Conservation (phyloP, 1,139 yeast species). For the Kazachstania sp. region DNA sequence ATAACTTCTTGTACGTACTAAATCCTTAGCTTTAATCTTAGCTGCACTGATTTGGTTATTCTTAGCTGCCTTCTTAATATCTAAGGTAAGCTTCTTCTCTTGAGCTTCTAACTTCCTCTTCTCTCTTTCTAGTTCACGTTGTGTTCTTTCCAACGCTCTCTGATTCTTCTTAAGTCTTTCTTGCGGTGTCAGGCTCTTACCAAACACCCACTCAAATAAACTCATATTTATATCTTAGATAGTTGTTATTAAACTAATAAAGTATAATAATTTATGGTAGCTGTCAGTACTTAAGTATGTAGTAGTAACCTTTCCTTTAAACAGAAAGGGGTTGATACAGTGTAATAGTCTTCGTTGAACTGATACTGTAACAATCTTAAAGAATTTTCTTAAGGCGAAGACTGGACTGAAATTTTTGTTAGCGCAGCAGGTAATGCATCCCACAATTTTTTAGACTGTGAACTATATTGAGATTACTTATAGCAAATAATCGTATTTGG, state of each 20-base stretch:
- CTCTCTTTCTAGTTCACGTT: constrained; percentile 85
- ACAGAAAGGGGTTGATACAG: too few relatives aligned
- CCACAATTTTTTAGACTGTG: too few relatives aligned
- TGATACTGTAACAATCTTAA: too few relatives aligned
- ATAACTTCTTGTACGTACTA: constrained; percentile 75
- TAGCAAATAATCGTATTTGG: too few relatives aligned
- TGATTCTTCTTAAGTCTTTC: constrained; percentile 92
- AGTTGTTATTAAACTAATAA: not conserved
- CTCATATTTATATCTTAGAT: constrained; percentile 35
- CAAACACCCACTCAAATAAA: constrained; percentile 90
- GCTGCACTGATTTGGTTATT: constrained; percentile 83
- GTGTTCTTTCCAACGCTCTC: constrained; percentile 87
- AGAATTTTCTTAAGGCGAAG: too few relatives aligned
- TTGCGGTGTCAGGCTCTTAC: constrained; percentile 87
- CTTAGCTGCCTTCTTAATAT: constrained; percentile 86
- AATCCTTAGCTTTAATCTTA: constrained; percentile 90
- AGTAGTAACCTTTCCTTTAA: too few relatives aligned
- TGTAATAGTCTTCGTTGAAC: too few relatives aligned
- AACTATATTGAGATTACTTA: too few relatives aligned
- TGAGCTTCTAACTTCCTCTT: constrained; percentile 77
- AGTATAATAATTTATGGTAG: too few relatives aligned
- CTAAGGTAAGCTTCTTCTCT: constrained; percentile 77
- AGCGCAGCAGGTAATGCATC: too few relatives aligned
- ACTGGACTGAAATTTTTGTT: too few relatives aligned
- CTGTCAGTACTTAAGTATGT: too few relatives aligned